phyloP scores from a whole-genome alignment of 2,329 filamentous ascomycete genomes.

The Aspergillus pseudoterreus region DNA sequence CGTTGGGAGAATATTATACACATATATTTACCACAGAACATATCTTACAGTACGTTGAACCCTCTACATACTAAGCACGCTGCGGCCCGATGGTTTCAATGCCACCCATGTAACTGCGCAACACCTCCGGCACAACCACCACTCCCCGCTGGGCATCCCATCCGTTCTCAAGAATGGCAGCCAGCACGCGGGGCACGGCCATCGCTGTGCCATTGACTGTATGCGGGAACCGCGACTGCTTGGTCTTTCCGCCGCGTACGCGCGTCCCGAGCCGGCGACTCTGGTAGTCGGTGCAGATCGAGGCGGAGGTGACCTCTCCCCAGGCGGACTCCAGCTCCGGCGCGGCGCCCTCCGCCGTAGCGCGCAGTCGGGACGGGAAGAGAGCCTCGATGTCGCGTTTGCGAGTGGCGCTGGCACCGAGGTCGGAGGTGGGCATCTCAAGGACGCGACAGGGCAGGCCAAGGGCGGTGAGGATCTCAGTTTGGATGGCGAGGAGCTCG shows the following conservation, averaged over 20 bases:
- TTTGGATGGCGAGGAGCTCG: constrained; percentile 84
- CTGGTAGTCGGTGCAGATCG: constrained; percentile 94
- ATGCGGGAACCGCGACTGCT: constrained; percentile 68
- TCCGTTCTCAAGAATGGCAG: constrained; percentile 83
- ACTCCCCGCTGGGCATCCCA: constrained; percentile 69
- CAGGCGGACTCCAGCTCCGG: constrained; percentile 61
- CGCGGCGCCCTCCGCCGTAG: constrained; percentile 3
- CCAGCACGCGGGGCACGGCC: constrained; percentile 83
- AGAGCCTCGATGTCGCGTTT: constrained; percentile 94
- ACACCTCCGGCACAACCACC: constrained; percentile 72
- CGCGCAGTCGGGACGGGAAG: constrained; percentile 70
- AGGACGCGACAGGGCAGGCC: constrained; percentile 82
- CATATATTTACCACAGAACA: background rate
- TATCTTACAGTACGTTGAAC: background rate
- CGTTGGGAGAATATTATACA: background rate
- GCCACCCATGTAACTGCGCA: constrained; percentile 82
- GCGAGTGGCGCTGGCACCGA: constrained; percentile 80
- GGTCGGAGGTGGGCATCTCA: constrained; percentile 85
- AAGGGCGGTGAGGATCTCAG: constrained; percentile 72
- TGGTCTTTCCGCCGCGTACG: constrained; percentile 50
- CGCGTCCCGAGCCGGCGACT: constrained; percentile 75
- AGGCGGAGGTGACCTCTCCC: constrained; percentile 90
- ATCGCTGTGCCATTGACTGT: constrained; percentile 93
- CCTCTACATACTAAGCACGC: background rate
- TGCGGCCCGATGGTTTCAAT: constrained; percentile 57